Percentiles rank a stretch among this genome's conserved stretches.
Conservation (phyloP, 768 basidiomycete genomes). For the Lactarius tabidus region DNA sequence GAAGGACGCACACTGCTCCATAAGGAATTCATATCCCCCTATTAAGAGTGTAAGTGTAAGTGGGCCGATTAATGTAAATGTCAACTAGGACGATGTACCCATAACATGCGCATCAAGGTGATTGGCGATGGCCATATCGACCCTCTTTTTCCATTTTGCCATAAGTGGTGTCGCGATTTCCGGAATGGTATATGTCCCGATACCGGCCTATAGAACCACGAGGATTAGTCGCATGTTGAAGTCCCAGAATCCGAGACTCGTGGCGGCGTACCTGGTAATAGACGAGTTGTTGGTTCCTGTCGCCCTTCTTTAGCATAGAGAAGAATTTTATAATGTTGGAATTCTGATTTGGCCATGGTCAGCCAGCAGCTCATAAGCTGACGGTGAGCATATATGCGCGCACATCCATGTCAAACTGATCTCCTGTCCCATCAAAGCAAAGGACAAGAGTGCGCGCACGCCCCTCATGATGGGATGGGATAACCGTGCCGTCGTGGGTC, state of each 20-base stretch:
- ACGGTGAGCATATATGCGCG: conserved; percentile 23
- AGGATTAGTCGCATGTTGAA: neutral
- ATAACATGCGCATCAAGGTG: conserved; percentile 69
- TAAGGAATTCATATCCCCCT: conserved; percentile 76
- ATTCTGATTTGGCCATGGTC: conserved; percentile 42
- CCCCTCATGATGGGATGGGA: conserved; percentile 24
- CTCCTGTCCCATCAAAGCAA: conserved; percentile 65
- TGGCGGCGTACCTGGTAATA: conserved; percentile 59
- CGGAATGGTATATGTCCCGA: conserved; percentile 66
- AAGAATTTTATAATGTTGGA: conserved; percentile 70
- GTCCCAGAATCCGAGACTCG: neutral
- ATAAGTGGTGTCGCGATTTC: conserved; percentile 56
- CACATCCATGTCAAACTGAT: conserved; percentile 66
- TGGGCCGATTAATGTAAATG: too few species aligned
- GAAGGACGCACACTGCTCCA: conserved; percentile 60
- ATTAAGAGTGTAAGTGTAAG: neutral
- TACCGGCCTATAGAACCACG: conserved; percentile 49
- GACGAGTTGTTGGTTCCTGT: conserved; percentile 56
- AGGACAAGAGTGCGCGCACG: conserved; percentile 50
- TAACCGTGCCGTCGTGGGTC: conserved; percentile 16
- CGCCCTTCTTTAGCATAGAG: conserved; percentile 66
- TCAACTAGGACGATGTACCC: conserved; percentile 37
- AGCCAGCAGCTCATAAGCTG: neutral
- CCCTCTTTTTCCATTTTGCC: conserved; percentile 48
- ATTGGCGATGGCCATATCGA: conserved; percentile 58